phyloP scores from a whole-genome alignment of 1,284 basidiomycete genomes.

The Cystobasidium pallidum region DNA sequence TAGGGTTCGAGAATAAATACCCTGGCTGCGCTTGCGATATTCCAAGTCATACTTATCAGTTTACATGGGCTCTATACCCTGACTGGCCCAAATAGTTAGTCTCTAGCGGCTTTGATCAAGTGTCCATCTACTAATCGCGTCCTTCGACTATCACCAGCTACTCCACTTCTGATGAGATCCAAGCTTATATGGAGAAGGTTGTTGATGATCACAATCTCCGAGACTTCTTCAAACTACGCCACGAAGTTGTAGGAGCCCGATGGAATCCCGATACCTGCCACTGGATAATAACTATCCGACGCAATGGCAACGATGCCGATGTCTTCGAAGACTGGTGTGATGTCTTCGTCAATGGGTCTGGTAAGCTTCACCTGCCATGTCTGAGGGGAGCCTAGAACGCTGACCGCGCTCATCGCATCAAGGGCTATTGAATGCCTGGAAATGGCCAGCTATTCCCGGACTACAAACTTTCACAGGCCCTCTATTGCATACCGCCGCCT shows the following conservation, averaged over 20 bases:
- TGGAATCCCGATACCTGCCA: constrained; percentile 49
- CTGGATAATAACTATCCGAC: constrained; percentile 51
- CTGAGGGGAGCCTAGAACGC: no score
- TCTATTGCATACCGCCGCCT: constrained; percentile 51
- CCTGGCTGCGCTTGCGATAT: constrained; percentile 48
- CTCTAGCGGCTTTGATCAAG: not conserved
- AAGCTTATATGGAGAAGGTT: constrained; percentile 50
- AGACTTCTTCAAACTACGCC: constrained; percentile 51
- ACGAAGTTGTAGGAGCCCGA: constrained; percentile 48
- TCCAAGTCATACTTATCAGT: constrained; percentile 36
- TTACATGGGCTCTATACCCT: constrained; percentile 26
- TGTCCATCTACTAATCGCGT: no score
- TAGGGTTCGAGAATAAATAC: constrained; percentile 46
- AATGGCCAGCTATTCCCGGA: constrained; percentile 53
- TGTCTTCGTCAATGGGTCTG: constrained; percentile 52
- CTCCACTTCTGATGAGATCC: constrained; percentile 51
- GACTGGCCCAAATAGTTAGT: constrained; percentile 37
- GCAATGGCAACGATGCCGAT: constrained; percentile 40
- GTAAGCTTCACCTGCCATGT: not conserved
- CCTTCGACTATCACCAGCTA: constrained; percentile 47
- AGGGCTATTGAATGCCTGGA: constrained; percentile 49
- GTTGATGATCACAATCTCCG: constrained; percentile 50
- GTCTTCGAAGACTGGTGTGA: constrained; percentile 52
- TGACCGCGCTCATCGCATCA: not conserved
- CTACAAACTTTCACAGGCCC: constrained; percentile 52